A percentile compares a stretch with the other conserved stretches of the same genome.
Conservation (phyloP, 2,329 filamentous ascomycete species). For the Ascocoryne sarcoides region DNA sequence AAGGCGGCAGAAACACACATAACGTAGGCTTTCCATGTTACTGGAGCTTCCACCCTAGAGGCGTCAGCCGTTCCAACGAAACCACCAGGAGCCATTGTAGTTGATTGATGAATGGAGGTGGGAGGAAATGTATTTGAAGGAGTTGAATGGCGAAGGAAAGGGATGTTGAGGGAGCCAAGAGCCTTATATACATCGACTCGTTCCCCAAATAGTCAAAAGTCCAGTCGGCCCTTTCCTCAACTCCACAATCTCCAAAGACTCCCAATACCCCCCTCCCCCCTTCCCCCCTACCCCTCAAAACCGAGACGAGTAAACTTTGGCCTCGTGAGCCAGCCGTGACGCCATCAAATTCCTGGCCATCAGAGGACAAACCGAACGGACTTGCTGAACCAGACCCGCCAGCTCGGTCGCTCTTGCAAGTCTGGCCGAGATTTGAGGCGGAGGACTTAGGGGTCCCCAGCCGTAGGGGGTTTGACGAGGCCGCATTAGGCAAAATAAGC, state of each 20-base stretch:
- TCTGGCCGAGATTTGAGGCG: no score
- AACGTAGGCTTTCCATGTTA: slow-evolving; percentile 59
- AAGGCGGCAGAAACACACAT: slow-evolving; percentile 63
- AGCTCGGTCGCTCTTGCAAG: no score
- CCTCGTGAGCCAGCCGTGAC: no score
- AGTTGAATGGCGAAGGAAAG: neutral
- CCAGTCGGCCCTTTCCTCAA: neutral
- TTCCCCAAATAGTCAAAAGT: neutral
- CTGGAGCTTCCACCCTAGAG: slow-evolving; percentile 54
- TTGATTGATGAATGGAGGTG: neutral
- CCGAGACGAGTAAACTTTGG: no score
- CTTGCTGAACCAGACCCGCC: no score
- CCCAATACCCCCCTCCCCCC: no score
- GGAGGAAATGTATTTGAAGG: slow-evolving; percentile 1
- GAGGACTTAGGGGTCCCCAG: no score
- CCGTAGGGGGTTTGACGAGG: neutral
- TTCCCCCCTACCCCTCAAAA: no score
- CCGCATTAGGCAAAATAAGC: neutral
- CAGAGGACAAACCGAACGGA: no score
- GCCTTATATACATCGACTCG: neutral
- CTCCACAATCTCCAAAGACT: no score
- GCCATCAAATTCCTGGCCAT: no score
- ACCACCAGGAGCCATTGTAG: slow-evolving; percentile 18
- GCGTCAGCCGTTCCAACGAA: slow-evolving; percentile 36
- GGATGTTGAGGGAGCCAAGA: neutral